Conservation (phyloP, 1,284 basidiomycete species). For the Fomes fomentarius region DNA sequence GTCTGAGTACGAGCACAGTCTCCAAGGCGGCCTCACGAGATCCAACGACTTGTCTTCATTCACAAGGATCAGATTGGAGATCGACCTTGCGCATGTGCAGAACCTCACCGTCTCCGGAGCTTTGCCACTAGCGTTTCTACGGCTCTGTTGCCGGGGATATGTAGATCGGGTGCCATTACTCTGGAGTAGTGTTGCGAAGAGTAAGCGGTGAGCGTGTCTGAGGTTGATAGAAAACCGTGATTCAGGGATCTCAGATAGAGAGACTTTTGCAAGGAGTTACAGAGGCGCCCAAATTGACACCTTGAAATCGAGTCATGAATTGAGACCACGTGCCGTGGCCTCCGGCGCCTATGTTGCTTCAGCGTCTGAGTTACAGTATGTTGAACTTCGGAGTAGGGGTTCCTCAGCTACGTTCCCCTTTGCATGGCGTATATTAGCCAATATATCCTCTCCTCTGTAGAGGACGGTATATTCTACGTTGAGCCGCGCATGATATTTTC, state of each 20-base stretch:
- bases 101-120: conserved; percentile 31
- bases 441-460: conserved; percentile 64
- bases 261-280: too few relatives aligned
- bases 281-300: too few relatives aligned
- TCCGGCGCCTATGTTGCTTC: too few relatives aligned
- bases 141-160: conserved; percentile 30
- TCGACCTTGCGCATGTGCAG: background rate
- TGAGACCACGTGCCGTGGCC: too few relatives aligned
- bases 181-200: too few relatives aligned
- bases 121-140: conserved; percentile 35
- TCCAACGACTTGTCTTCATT: conserved; percentile 82
- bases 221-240: too few relatives aligned
- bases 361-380: too few relatives aligned
- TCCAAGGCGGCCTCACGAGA: conserved; percentile 89
- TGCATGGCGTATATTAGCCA: conserved; percentile 61
- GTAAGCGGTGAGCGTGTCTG: too few relatives aligned
- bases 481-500: conserved; percentile 75
- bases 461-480: conserved; percentile 75
- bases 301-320: too few relatives aligned
- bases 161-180: conserved; percentile 27
- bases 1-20: conserved; percentile 85
- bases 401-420: conserved; percentile 60
- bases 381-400: too few relatives aligned
- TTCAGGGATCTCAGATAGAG: too few relatives aligned
- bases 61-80: background rate